Evolutionary conservation across 2,329 filamentous ascomycete genomes (phyloP), one percentile per base, ranked within the genome.

Genomic region (Monosporascus sp.): DNA sequence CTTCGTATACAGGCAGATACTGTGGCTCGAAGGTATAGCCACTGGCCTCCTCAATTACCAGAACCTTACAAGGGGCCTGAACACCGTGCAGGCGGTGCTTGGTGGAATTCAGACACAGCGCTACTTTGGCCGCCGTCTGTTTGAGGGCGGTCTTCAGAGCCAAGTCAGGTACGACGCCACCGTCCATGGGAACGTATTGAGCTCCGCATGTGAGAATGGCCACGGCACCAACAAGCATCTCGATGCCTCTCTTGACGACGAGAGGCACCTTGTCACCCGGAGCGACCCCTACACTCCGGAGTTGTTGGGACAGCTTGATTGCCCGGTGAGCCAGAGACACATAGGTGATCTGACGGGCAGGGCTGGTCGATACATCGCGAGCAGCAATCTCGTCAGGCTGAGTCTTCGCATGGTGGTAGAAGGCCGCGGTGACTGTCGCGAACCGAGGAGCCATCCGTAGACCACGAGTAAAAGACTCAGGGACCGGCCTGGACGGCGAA

Each of bases 131-230:
- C 14, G 67, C 65, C 2, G 77, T 74, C 57, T 83, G 72, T 25
- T 69, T 63, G 47, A 82, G 68, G 25, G 82, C 79, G 52, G 77
- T 74, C 24, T 67, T 66, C 25, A 84, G 69, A 3, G 75, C 75
- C 18, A 70, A 68, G 49, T 78, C 75, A 0, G 78, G 70, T 9
- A 78, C 75, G 35, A 80, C 72, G 6, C 77, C 76, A 37, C 80
- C 80, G 55, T 85, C 82, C 2, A 85, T 71, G 3, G 81, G 81
- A 5, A 83, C 73, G 60, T 85, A 85, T 57, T 85, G 80, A 15
- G 76, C 81, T 20, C 81, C 80, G 48, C 76, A 76, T 52, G 79
- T 80, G 36, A 85, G 67, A 18, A 83, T 71, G 2, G 79, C 80
- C 52, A 81, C 70, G 48, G 83, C 82, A 20, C 77, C 80, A 49